Evolutionary conservation across 2,329 filamentous ascomycete genomes (phyloP).

Genomic region (Myotisia sp.): DNA sequence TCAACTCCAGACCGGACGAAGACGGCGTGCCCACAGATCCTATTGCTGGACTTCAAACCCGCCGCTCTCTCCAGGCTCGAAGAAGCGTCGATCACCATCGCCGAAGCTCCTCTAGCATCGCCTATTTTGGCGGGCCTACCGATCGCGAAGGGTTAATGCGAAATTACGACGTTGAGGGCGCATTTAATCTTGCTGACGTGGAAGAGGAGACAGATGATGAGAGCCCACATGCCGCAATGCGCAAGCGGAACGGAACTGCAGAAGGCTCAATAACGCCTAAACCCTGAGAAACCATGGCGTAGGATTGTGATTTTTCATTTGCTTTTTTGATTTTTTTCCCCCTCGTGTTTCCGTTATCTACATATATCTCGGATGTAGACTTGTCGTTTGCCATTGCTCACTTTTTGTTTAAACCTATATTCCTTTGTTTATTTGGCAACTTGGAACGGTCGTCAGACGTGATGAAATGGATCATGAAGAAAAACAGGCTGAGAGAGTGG

Average conservation of each 20-base stretch:
- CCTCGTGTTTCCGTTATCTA: too few relatives aligned
- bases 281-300: too few relatives aligned
- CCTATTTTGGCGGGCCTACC: constrained; percentile 40
- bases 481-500: too few relatives aligned
- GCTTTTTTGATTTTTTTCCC: too few relatives aligned
- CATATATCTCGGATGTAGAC: too few relatives aligned
- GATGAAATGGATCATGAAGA: too few relatives aligned
- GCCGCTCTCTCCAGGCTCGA: constrained; percentile 82
- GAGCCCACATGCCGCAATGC: not conserved
- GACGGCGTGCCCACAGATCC: constrained; percentile 84
- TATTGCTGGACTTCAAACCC: constrained; percentile 75
- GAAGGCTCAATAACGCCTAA: too few relatives aligned
- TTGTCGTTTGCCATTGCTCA: too few relatives aligned
- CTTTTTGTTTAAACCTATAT: too few relatives aligned
- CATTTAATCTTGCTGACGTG: constrained; percentile 65
- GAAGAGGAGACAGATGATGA: constrained; percentile 47
- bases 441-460: too few relatives aligned
- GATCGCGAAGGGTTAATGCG: constrained; percentile 76
- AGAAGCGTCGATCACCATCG: constrained; percentile 50
- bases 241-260: constrained; percentile 3
- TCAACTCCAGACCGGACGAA: constrained; percentile 44
- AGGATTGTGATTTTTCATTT: too few relatives aligned
- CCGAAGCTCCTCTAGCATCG: constrained; percentile 48
- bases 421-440: too few relatives aligned
- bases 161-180: constrained; percentile 75